Evolutionary conservation across 2,329 filamentous ascomycete genomes (phyloP).

Genomic region (Cercospora nicotianae): DNA sequence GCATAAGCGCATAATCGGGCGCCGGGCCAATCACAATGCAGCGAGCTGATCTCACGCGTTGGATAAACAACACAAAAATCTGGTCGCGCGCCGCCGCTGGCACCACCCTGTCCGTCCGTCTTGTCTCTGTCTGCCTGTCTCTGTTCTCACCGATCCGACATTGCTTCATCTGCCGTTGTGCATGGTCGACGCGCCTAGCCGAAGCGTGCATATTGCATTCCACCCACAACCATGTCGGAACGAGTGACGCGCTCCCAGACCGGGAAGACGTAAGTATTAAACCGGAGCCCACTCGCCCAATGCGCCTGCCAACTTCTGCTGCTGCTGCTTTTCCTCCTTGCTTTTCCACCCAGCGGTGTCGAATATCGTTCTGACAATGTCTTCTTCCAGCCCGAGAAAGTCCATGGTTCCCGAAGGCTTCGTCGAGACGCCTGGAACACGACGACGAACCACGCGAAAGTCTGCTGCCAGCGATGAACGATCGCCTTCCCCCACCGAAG

Average conservation of each 20-base stretch:
- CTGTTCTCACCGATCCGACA: background rate
- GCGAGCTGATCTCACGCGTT: background rate
- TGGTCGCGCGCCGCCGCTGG: background rate
- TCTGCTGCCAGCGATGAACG: conserved; percentile 40
- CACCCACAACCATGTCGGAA: conserved; percentile 24
- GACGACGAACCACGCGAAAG: conserved; percentile 44
- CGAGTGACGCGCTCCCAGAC: conserved; percentile 49
- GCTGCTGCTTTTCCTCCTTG: background rate
- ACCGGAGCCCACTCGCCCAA: background rate
- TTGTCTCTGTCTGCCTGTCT: background rate
- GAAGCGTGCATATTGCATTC: background rate
- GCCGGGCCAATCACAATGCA: background rate
- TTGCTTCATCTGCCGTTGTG: background rate
- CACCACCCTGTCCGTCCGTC: background rate
- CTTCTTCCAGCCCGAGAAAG: conserved; percentile 29
- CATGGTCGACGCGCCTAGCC: conserved; percentile 1
- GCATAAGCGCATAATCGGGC: background rate
- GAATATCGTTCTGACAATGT: conserved; percentile 2
- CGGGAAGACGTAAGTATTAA: conserved; percentile 47
- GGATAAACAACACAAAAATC: background rate
- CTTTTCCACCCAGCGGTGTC: background rate
- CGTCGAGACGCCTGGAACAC: conserved; percentile 51
- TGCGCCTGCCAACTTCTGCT: background rate
- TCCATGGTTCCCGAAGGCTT: conserved; percentile 47
- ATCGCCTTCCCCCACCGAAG: conserved; percentile 39